Evolutionary conservation across 108 stramenopile genomes (phyloP), one percentile per base, ranked within the genome.

Genomic region (Hondaea fermentalgiana): DNA sequence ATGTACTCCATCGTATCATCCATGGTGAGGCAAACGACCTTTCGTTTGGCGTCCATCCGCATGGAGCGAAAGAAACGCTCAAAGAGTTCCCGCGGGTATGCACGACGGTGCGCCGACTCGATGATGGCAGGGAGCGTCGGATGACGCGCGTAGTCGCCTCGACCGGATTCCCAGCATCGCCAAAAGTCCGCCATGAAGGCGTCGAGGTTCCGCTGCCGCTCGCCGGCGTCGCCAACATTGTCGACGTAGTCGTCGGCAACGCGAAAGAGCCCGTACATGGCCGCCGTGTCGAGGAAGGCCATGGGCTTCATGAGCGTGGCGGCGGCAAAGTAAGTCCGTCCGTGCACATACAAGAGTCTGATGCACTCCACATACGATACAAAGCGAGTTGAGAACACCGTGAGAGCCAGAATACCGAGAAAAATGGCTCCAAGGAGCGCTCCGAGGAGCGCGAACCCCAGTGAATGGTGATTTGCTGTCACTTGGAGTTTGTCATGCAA

Each of bases 1-100:
- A 83, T 83, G 51, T 83, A 83, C 76, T 10, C 76, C 76, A 83
- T 83, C 45, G 76, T 83, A 23, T 83, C 76, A 23, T 83, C 76
- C 76, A 83, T 47, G 10, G 76, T 83, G n/a, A 47, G 19, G 76
- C 76, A 83, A 3, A 53, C 49, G n/a, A 83, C 10, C 42, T 69
- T 12, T 6, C 16, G 6, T 28, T 47, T 6, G 16, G 51, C 12
- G 76, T 83, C 76, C 76, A 83, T 83, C 8, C 76, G 76, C 76
- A 83, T 83, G 76, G 76, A 83, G 17, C 76, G 76, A 3, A 83
- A 83, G 2, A 83, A 83, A 23, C 51, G 45, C n/a, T 83, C 76
- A 23, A 83, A 83, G 49, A 83, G 76, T 23, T 47, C 76, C 12
- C 51, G 45, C 25, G 76, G 23, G 51, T 83, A 83, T 17, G 14